These are phyloP conservation scores for Kodamaea neixiangensis DNA, from an alignment of 805 yeast genomes.

Conservation along the genomic window DNA sequence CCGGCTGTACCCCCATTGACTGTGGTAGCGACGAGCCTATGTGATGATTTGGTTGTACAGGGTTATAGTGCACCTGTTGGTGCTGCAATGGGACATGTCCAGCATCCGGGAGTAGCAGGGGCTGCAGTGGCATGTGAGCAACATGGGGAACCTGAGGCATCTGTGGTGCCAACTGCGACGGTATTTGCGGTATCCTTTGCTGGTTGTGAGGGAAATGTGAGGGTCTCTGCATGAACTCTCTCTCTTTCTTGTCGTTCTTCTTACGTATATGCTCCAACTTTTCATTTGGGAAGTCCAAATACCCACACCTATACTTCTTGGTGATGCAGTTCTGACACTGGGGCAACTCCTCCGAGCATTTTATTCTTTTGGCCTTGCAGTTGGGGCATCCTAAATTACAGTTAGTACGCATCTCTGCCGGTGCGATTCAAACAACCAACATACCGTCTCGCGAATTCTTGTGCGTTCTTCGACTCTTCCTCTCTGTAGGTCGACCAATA, in stretches of 20 bases:
- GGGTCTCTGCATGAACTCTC: neutral
- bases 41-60: neutral
- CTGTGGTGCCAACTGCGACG: neutral
- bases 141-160: neutral
- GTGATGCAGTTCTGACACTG: conserved; percentile 40
- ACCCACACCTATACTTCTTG: conserved; percentile 42
- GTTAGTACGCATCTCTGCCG: conserved; percentile 13
- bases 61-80: neutral
- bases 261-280: conserved; percentile 33
- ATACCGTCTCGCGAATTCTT: conserved; percentile 28
- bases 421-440: neutral
- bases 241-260: conserved; percentile 29
- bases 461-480: conserved; percentile 27
- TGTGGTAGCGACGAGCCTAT: neutral
- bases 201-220: neutral
- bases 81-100: neutral
- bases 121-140: neutral
- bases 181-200: neutral
- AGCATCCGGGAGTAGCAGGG: neutral
- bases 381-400: conserved; percentile 37
- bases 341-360: conserved; percentile 46
- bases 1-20: neutral
- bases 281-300: conserved; percentile 42
- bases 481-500: conserved; percentile 10
- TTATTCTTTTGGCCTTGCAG: conserved; percentile 44